A percentile compares a stretch with the other conserved stretches of the same genome.
These are phyloP conservation scores for Macrolepiota dolichaula DNA, from an alignment of 768 basidiomycete genomes.

Conservation along the genomic window DNA sequence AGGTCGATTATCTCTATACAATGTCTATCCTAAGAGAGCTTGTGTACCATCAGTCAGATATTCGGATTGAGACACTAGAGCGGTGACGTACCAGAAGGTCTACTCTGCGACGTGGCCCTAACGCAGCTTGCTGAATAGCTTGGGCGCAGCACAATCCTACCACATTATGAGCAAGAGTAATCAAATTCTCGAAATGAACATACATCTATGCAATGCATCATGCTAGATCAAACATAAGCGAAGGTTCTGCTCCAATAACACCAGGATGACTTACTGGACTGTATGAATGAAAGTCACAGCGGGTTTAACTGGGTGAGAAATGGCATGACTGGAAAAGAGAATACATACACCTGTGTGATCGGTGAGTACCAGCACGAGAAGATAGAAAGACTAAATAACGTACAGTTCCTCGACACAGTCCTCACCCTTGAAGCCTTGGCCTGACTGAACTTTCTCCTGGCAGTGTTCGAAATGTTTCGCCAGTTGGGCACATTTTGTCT, in stretches of 20 bases:
- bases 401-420: constrained; percentile 92
- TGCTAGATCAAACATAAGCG: constrained; percentile 35
- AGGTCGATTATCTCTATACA: neutral
- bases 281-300: neutral
- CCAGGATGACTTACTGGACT: constrained; percentile 62
- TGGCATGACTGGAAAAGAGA: neutral
- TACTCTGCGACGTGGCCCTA: constrained; percentile 21
- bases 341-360: constrained; percentile 28
- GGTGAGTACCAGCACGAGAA: constrained; percentile 9
- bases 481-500: constrained; percentile 61
- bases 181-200: constrained; percentile 22
- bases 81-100: neutral
- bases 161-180: constrained; percentile 36
- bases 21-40: neutral
- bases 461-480: constrained; percentile 89
- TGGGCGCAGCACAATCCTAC: constrained; percentile 63
- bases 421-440: constrained; percentile 85
- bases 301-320: neutral
- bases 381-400: constrained; percentile 30
- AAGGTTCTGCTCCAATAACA: neutral
- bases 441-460: constrained; percentile 79
- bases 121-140: constrained; percentile 76
- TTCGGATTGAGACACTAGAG: neutral
- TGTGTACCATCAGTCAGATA: neutral
- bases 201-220: constrained; percentile 95